A percentile compares a stretch with the other conserved stretches of the same genome.
These are phyloP conservation scores for Citrullus amarus DNA, from an alignment of 306 rosid genomes.

Conservation along the genomic window DNA sequence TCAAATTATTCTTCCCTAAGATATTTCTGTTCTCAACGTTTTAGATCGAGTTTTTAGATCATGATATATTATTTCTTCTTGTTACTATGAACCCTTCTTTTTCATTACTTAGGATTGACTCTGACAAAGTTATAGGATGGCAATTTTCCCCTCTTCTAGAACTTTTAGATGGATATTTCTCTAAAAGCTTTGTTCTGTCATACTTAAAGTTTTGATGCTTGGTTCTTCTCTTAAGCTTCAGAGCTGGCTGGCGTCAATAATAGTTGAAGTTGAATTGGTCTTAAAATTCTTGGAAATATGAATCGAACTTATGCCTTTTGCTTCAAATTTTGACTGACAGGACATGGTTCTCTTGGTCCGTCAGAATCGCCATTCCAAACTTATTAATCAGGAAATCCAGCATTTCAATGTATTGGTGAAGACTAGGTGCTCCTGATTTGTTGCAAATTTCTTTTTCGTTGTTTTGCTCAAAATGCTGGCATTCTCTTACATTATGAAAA, in stretches of 20 bases:
- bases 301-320: conserved; percentile 6
- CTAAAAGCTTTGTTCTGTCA: neutral
- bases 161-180: neutral
- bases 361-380: conserved; percentile 26
- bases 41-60: neutral
- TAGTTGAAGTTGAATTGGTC: conserved; percentile 18
- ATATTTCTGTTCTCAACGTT: neutral
- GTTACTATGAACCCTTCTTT: neutral
- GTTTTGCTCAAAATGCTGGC: neutral
- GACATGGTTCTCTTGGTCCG: conserved; percentile 36
- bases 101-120: neutral
- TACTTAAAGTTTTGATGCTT: too few relatives aligned
- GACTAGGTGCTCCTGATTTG: conserved; percentile 41
- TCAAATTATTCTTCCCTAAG: neutral
- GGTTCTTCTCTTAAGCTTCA: too few relatives aligned
- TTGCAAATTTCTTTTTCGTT: conserved; percentile 13
- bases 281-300: conserved; percentile 14
- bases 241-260: too few relatives aligned
- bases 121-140: neutral
- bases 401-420: conserved; percentile 54
- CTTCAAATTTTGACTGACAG: conserved; percentile 35
- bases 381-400: conserved; percentile 25
- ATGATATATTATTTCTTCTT: neutral
- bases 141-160: neutral
- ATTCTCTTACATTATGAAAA: neutral